Percentiles rank a stretch among this genome's conserved stretches.
These are phyloP conservation scores for Trichoderma asperellum DNA, from an alignment of 2,329 filamentous ascomycete genomes.

Conservation along the genomic window DNA sequence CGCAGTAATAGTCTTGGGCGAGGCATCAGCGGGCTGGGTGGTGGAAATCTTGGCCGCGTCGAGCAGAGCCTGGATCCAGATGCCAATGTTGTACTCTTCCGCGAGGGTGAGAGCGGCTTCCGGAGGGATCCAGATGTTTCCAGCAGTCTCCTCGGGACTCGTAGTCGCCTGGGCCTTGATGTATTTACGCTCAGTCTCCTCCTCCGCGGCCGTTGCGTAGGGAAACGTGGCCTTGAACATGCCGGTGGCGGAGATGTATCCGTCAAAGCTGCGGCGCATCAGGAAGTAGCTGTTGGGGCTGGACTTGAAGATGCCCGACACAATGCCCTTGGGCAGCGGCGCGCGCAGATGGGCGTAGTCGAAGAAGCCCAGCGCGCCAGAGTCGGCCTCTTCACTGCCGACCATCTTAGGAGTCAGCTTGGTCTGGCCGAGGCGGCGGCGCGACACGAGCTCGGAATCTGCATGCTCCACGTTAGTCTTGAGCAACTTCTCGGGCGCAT, in stretches of 20 bases:
- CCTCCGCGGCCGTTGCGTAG: conserved; percentile 72
- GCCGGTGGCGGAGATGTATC: conserved; percentile 82
- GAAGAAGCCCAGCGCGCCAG: conserved; percentile 77
- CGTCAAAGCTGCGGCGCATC: conserved; percentile 87
- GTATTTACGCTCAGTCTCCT: conserved; percentile 76
- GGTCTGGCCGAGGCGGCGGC: conserved; percentile 89
- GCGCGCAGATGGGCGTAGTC: conserved; percentile 96
- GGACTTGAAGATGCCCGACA: conserved; percentile 89
- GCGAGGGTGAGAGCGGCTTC: conserved; percentile 79
- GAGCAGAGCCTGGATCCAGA: conserved; percentile 91
- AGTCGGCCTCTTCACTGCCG: conserved; percentile 73
- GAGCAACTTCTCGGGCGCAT: neutral
- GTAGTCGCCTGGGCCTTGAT: conserved; percentile 83
- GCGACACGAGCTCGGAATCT: conserved; percentile 77
- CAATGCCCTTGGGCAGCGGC: conserved; percentile 86
- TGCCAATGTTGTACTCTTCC: conserved; percentile 80
- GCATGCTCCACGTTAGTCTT: conserved; percentile 35
- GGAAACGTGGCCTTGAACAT: conserved; percentile 94
- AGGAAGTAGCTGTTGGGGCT: conserved; percentile 93
- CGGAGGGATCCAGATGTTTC: conserved; percentile 94
- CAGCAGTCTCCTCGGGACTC: conserved; percentile 88
- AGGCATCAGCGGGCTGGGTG: conserved; percentile 63
- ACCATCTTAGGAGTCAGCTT: conserved; percentile 83
- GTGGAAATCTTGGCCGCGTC: conserved; percentile 78
- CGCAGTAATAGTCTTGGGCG: conserved; percentile 75